A percentile compares a stretch with the other conserved stretches of the same genome.
phyloP scores from a whole-genome alignment of 1,284 basidiomycete species.

The Inonotus hispidus region DNA sequence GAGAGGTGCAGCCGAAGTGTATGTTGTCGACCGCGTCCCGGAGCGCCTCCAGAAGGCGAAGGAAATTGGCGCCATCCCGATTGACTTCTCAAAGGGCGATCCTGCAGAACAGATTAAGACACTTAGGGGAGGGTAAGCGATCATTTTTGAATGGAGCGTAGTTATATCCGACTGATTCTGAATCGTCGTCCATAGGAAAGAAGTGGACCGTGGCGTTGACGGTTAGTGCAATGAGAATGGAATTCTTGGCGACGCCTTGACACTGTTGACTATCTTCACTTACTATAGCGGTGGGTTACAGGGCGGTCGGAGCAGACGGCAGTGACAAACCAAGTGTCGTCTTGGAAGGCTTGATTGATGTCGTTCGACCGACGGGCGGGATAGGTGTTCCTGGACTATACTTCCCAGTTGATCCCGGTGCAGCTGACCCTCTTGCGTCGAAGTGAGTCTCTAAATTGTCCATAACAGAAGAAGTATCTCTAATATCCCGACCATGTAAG shows the following conservation, averaged over 20 bases:
- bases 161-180: neutral
- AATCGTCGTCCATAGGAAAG: conserved; percentile 27
- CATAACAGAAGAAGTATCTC: neutral
- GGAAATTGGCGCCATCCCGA: conserved; percentile 43
- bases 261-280: neutral
- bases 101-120: conserved; percentile 40
- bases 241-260: neutral
- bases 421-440: conserved; percentile 43
- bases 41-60: conserved; percentile 46
- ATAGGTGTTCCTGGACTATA: conserved; percentile 50
- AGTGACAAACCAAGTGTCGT: conserved; percentile 49
- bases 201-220: conserved; percentile 51
- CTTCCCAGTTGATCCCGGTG: conserved; percentile 46
- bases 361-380: conserved; percentile 46
- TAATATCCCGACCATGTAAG: conserved; percentile 21
- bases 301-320: conserved; percentile 43
- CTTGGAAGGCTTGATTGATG: conserved; percentile 43
- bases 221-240: conserved; percentile 27
- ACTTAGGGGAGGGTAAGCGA: conserved; percentile 36
- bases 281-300: conserved; percentile 42
- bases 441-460: conserved; percentile 30
- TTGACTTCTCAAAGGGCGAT: conserved; percentile 42
- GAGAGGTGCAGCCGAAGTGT: conserved; percentile 45
- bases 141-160: neutral
- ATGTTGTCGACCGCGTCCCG: conserved; percentile 48